Evolutionary conservation across 2,329 filamentous ascomycete species (phyloP).

Genomic region (Colletotrichum tabaci): DNA sequence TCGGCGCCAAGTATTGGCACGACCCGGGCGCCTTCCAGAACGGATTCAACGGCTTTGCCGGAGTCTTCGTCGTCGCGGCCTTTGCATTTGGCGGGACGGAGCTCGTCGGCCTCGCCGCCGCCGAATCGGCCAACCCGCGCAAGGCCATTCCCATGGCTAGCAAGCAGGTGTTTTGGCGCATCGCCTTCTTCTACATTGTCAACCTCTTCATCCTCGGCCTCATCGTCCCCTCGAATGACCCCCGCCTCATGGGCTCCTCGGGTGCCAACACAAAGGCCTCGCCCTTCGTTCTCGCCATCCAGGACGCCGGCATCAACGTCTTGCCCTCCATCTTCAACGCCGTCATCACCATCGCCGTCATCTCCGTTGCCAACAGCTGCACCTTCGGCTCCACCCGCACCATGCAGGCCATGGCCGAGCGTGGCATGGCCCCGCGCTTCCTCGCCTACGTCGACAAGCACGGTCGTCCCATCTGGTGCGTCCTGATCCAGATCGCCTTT

Average conservation of each 20-base stretch:
- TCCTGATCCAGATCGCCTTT: constrained; percentile 67
- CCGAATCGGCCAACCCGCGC: constrained; percentile 45
- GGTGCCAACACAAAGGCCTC: constrained; percentile 61
- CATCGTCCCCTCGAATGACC: constrained; percentile 44
- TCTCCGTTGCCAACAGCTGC: constrained; percentile 67
- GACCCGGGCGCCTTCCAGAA: constrained; percentile 45
- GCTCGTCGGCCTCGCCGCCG: constrained; percentile 46
- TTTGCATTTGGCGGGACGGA: constrained; percentile 46
- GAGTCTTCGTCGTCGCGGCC: constrained; percentile 43
- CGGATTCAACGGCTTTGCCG: constrained; percentile 46
- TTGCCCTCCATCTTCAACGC: constrained; percentile 69
- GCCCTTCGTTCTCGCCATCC: constrained; percentile 67
- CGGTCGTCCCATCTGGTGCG: constrained; percentile 72
- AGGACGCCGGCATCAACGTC: constrained; percentile 64
- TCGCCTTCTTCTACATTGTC: constrained; percentile 46
- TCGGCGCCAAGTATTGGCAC: constrained; percentile 45
- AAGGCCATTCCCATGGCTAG: constrained; percentile 46
- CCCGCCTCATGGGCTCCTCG: constrained; percentile 44
- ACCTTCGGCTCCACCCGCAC: constrained; percentile 67
- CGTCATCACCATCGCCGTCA: constrained; percentile 64
- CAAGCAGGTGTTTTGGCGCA: constrained; percentile 47
- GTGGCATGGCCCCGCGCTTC: constrained; percentile 68
- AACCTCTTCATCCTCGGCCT: constrained; percentile 45
- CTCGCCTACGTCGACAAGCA: constrained; percentile 73
- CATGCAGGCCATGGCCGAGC: constrained; percentile 64